Conservation (phyloP, 345 rosid species). For the Limnanthes douglasii region DNA sequence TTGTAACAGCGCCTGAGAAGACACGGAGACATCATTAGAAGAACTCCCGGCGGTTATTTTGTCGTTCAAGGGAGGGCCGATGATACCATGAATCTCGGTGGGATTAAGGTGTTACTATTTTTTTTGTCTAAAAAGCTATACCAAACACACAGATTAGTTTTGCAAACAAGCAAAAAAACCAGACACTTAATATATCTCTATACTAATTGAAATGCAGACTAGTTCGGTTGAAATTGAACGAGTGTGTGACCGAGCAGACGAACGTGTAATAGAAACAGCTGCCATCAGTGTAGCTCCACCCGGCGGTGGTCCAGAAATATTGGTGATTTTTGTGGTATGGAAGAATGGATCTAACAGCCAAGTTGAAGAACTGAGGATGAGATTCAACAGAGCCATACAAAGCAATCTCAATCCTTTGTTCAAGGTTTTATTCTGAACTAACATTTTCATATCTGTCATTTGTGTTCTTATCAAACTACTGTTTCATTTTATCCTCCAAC, state of each 20-base stretch:
- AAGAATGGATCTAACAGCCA: slow-evolving; percentile 30
- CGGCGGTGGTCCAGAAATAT: slow-evolving; percentile 63
- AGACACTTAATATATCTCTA: no score
- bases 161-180: no score
- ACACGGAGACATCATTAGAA: slow-evolving; percentile 71
- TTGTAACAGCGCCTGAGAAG: slow-evolving; percentile 55
- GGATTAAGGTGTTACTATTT: slow-evolving; percentile 51
- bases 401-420: slow-evolving; percentile 73
- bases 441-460: not conserved
- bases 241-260: slow-evolving; percentile 58
- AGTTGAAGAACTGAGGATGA: slow-evolving; percentile 33
- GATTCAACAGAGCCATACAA: slow-evolving; percentile 50
- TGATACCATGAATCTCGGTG: slow-evolving; percentile 98
- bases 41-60: slow-evolving; percentile 59
- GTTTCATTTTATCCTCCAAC: slow-evolving; percentile 1
- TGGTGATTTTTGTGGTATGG: slow-evolving; percentile 43
- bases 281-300: slow-evolving; percentile 45
- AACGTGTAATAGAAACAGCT: slow-evolving; percentile 63
- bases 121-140: not conserved
- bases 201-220: slow-evolving; percentile 24
- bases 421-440: slow-evolving; percentile 28
- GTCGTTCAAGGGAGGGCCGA: slow-evolving; percentile 81
- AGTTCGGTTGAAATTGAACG: slow-evolving; percentile 92
- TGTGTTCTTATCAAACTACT: not conserved
- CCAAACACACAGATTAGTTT: no score